Percentiles rank a stretch among this genome's conserved stretches.
These are phyloP conservation scores for Clitopilus hobsonii DNA, from an alignment of 768 basidiomycete species.

Conservation along the genomic window DNA sequence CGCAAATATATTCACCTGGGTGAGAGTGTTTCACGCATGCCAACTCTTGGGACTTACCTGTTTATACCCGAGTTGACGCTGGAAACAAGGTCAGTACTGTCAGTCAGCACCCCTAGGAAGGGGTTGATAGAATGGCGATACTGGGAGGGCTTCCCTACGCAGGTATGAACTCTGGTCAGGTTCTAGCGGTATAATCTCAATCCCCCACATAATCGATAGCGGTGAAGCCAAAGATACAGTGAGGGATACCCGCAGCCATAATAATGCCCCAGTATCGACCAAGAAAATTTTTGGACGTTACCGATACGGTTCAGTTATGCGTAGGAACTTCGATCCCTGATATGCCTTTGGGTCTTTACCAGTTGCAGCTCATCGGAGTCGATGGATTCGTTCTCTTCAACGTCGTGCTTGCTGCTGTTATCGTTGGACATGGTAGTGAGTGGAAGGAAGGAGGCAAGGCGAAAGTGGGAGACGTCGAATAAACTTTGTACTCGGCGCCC, in stretches of 20 bases:
- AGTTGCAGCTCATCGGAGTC: slow-evolving; percentile 42
- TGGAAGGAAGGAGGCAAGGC: slow-evolving; percentile 2
- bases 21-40: background rate
- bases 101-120: slow-evolving; percentile 29
- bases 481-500: too few species aligned
- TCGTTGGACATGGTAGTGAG: slow-evolving; percentile 20
- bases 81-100: slow-evolving; percentile 45
- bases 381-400: slow-evolving; percentile 18
- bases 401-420: slow-evolving; percentile 19
- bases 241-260: slow-evolving; percentile 93
- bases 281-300: slow-evolving; percentile 57
- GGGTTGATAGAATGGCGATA: slow-evolving; percentile 40
- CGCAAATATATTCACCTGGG: background rate
- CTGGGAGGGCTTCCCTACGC: slow-evolving; percentile 93
- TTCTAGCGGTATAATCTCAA: slow-evolving; percentile 98
- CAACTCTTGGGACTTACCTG: slow-evolving; percentile 43
- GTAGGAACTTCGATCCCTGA: slow-evolving; percentile 21
- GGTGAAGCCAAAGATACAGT: slow-evolving; percentile 21
- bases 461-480: background rate
- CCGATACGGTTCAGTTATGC: slow-evolving; percentile 42
- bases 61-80: slow-evolving; percentile 79
- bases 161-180: slow-evolving; percentile 97
- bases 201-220: slow-evolving; percentile 41
- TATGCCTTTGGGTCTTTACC: slow-evolving; percentile 32
- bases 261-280: slow-evolving; percentile 58